These are phyloP conservation scores for Hymenoscyphus occultus DNA, from an alignment of 2,329 filamentous ascomycete species.

Conservation along the genomic window DNA sequence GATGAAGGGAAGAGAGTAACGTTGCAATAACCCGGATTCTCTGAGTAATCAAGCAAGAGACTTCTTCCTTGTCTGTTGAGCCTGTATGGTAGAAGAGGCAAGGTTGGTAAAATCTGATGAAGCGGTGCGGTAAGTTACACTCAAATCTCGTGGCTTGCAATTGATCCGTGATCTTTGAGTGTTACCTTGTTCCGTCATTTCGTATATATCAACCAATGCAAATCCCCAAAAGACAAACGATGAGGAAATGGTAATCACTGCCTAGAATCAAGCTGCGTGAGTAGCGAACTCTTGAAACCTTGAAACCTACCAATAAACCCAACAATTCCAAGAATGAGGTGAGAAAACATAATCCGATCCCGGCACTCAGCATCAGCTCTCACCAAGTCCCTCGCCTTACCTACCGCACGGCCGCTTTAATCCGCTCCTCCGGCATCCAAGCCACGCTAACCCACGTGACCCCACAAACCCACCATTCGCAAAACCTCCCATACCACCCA, in stretches of 20 bases:
- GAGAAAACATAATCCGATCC: slow-evolving; percentile 1
- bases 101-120: neutral
- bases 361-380: neutral
- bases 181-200: neutral
- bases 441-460: neutral
- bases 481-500: slow-evolving; percentile 5
- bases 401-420: neutral
- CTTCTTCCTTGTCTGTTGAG: neutral
- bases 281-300: neutral
- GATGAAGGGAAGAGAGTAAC: neutral
- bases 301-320: neutral
- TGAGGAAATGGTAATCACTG: neutral
- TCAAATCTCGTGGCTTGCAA: neutral
- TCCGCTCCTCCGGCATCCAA: no score
- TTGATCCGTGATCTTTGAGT: no score
- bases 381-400: no score
- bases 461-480: neutral
- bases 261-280: neutral
- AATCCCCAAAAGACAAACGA: neutral
- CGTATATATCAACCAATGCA: neutral
- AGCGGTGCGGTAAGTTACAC: neutral
- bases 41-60: neutral
- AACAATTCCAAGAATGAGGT: slow-evolving; percentile 1
- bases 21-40: neutral
- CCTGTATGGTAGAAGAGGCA: neutral